Base-by-base conservation (phyloP, 768 basidiomycete genomes). In the Polyporus arcularius region DNA sequence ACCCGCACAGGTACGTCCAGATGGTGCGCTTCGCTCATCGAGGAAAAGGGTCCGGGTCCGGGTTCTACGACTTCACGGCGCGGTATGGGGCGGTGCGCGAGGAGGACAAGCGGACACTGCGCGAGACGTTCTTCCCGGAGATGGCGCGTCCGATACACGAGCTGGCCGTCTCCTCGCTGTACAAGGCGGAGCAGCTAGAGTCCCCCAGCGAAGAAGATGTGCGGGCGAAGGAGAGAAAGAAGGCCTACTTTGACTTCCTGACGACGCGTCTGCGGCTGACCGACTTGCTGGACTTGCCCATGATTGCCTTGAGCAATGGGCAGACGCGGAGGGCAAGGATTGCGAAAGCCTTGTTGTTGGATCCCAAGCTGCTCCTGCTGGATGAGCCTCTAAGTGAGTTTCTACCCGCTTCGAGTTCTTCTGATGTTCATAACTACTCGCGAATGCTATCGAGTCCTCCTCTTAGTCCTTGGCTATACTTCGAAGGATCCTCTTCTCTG, bases 11-110 rank as follows among this genome's bases (percentile, higher is more conserved):
- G 8, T 73, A 73, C 35, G 69, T 91, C 38, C 76, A 80, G 15
- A 71, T 85, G 38, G 88, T 92, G 9, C 86, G 88, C 0, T 92
- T 91, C 63, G 80, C 86, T 0, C 85, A 89, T 61, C 80, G 86
- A 16, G 77, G 81, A 1, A 77, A 80, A 18, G 77, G 78, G 1
- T 75, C 80, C 0, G 84, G 84, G 0, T 87, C 88, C 8, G 90
- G 83, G 11, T 98, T 98, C 75, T 90, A 90, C 61, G 96, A 98
- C 74, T 97, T 90, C 69, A 90, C 94, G 0, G 94, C 95, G 3
- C 85, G 95, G 3, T 98, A 98, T 70, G 94, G 92, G 21, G 89
- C 92, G 0, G 83, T 94, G 41, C 79, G 90, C 16, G 95, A 96
- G 16, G 92, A 89, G 68, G 96, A 96, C 69, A 82, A 83, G 31